Base-by-base conservation (phyloP, 352 stramenopile species). In the Phytopythium boreale region DNA sequence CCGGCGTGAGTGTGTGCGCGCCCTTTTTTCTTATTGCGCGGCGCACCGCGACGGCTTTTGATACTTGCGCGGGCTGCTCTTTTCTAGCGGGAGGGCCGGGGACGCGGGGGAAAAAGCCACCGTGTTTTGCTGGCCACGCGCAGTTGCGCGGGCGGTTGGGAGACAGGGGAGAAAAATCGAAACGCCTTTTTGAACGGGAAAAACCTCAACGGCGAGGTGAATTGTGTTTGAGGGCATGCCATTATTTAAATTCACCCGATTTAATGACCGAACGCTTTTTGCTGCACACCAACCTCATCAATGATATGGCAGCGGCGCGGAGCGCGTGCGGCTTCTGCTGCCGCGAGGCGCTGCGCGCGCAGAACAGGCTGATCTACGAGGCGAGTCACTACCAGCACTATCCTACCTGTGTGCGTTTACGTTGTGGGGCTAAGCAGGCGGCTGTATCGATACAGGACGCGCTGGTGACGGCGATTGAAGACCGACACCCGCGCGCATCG, bases 321-420 rank as follows among this genome's bases (percentile, higher is more conserved):
- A 55, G 64, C 19, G 59, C 63, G 31, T 92, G 84, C 50, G 67
- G 58, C 12, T 92, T 92, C 62, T 92, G 84, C 67, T 82, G 73
- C 59, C 69, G 67, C 34, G 66, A 87, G 61, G 62, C 74, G 63
- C 70, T 90, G 46, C 65, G 67, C 22, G 59, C 63, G 55, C 71
- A 59, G 17, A 89, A 90, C 62, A 63, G 63, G 5, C 72, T 92
- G 37, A 52, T 92, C 7, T 90, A 82, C 51, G 79, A 84, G 73
- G 84, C 86, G 36, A 14, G 63, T 53, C 24, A 3, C 22, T n/a
- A 19, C 47, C 17, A 8, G 14, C 14, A 12, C 24, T 53, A 4
- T 2, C 2, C 6, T n/a, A 17, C 22, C 3, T 8, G 17, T 4
- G 26, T 37, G 27, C 26, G 2, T 15, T 5, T 22, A n/a, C 6